A percentile compares a stretch with the other conserved stretches of the same genome.
Conservation (phyloP, 257 asterid genomes). For the Schizonepeta tenuifolia region DNA sequence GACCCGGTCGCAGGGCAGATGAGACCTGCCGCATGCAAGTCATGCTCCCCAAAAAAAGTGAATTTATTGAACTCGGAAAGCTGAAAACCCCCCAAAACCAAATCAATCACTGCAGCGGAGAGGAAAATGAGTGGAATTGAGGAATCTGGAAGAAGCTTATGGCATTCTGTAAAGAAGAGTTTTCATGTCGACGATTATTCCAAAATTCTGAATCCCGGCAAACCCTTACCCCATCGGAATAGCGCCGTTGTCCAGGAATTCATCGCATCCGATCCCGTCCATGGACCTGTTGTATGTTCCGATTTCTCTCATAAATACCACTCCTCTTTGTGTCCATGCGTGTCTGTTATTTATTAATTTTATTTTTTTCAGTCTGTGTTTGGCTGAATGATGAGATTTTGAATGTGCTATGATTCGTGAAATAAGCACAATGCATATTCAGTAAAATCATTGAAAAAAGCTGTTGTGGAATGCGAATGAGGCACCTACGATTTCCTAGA, state of each 20-base stretch:
- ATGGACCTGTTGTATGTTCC: conserved; percentile 76
- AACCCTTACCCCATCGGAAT: conserved; percentile 83
- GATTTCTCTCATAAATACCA: background rate
- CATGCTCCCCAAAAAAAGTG: background rate
- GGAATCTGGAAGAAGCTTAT: conserved; percentile 46
- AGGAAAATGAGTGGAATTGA: conserved; percentile 39
- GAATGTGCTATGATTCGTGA: background rate
- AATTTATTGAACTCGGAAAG: background rate
- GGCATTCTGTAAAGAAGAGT: conserved; percentile 75
- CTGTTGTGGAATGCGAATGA: too few relatives aligned
- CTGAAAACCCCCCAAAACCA: background rate
- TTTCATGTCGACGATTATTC: conserved; percentile 68
- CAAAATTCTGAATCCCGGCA: conserved; percentile 66
- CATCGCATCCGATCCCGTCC: conserved; percentile 72
- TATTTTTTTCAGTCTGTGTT: background rate
- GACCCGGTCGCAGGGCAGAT: too few relatives aligned
- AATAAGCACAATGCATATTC: too few relatives aligned
- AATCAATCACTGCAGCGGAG: conserved; percentile 13
- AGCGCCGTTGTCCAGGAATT: conserved; percentile 76
- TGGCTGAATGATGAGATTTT: background rate
- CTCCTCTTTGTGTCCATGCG: background rate
- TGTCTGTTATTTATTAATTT: background rate
- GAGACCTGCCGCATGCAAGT: too few relatives aligned
- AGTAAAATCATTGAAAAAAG: too few relatives aligned
- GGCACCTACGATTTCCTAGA: background rate